Percentiles rank a stretch among this genome's conserved stretches.
These are phyloP conservation scores for Ramaria sp. DNA, from an alignment of 768 basidiomycete species.

Conservation along the genomic window DNA sequence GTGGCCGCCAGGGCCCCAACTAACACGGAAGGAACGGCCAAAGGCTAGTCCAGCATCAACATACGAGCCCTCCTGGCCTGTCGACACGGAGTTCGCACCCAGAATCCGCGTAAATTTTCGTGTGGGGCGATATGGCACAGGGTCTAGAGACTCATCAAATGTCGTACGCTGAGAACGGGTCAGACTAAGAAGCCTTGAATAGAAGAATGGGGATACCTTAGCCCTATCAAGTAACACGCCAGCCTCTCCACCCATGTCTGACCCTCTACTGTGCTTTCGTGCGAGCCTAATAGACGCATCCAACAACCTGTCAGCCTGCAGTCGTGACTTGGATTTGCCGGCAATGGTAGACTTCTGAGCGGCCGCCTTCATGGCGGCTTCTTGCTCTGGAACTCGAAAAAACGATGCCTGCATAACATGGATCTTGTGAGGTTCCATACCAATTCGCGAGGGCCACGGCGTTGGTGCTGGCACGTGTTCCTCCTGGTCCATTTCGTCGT, in stretches of 20 bases:
- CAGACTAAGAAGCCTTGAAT: background rate
- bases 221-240: constrained; percentile 43
- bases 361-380: constrained; percentile 32
- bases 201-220: constrained; percentile 39
- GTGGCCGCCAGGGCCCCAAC: constrained; percentile 85
- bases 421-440: constrained; percentile 79
- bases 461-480: constrained; percentile 23
- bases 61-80: constrained; percentile 51
- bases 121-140: constrained; percentile 58
- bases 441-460: constrained; percentile 63
- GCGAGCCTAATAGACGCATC: constrained; percentile 26
- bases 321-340: constrained; percentile 15
- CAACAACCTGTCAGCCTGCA: constrained; percentile 25
- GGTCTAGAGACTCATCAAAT: constrained; percentile 64
- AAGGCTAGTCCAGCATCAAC: constrained; percentile 79
- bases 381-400: constrained; percentile 61
- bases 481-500: background rate
- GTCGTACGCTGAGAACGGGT: constrained; percentile 49
- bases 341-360: constrained; percentile 35
- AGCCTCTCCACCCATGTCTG: constrained; percentile 68
- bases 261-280: constrained; percentile 70
- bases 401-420: constrained; percentile 90
- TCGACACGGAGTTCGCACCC: constrained; percentile 51
- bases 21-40: constrained; percentile 80
- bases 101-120: constrained; percentile 74